phyloP scores from a whole-genome alignment of 2,329 filamentous ascomycete species.

The Aureobasidium pullulans region DNA sequence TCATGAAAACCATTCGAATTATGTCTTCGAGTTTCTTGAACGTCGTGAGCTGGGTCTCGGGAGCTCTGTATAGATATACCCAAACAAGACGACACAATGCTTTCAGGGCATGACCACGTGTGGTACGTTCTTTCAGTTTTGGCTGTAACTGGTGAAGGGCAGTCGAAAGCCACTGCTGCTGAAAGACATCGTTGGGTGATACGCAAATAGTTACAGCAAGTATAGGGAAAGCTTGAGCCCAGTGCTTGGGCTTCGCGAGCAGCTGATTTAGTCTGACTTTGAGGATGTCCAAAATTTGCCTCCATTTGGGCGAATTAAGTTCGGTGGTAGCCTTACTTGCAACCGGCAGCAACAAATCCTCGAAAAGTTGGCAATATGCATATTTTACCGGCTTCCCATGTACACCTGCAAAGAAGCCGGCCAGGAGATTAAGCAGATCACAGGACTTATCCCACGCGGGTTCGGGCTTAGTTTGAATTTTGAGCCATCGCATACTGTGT shows the following conservation, averaged over 20 bases:
- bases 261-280: slow-evolving; percentile 74
- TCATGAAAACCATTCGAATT: slow-evolving; percentile 72
- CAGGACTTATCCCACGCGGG: slow-evolving; percentile 79
- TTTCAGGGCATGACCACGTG: slow-evolving; percentile 73
- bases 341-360: slow-evolving; percentile 77
- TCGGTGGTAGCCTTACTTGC: slow-evolving; percentile 73
- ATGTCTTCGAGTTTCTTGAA: slow-evolving; percentile 84
- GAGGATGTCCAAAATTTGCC: slow-evolving; percentile 70
- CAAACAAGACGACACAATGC: slow-evolving; percentile 85
- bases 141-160: slow-evolving; percentile 65
- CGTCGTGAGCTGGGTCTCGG: slow-evolving; percentile 60
- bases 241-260: slow-evolving; percentile 86
- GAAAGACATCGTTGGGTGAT: slow-evolving; percentile 76
- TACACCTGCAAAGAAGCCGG: slow-evolving; percentile 72
- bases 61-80: slow-evolving; percentile 85
- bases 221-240: slow-evolving; percentile 80
- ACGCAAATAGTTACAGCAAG: slow-evolving; percentile 82
- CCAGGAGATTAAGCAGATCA: slow-evolving; percentile 76
- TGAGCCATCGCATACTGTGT: slow-evolving; percentile 83
- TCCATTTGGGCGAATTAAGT: slow-evolving; percentile 76
- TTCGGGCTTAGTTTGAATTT: slow-evolving; percentile 64
- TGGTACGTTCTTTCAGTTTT: slow-evolving; percentile 74
- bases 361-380: slow-evolving; percentile 87
- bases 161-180: slow-evolving; percentile 77
- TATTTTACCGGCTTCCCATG: slow-evolving; percentile 89